Base-by-base conservation (phyloP, 805 yeast species). In the Yarrowia osloensis region DNA sequence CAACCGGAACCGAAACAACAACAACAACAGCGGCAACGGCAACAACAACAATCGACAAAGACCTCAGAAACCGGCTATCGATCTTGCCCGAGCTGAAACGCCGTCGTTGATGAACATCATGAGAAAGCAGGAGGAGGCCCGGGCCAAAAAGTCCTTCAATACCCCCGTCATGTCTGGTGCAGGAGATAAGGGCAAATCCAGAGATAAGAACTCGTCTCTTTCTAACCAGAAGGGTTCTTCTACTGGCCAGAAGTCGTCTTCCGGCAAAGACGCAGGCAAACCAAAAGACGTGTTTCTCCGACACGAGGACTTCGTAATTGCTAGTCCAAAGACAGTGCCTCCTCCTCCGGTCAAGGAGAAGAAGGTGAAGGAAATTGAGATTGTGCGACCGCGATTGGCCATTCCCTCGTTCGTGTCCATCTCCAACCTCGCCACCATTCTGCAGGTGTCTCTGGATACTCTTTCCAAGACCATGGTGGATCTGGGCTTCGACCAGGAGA, bases 391-490 rank as follows among this genome's bases (percentile, higher is more conserved):
- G 5, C 65, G 39, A 12, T 37, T 75, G 15, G 70, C 72, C 15
- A 66, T 94, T 33, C 97, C 98, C 0, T 84, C 89, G 11, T 92
- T 88, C 73, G 82, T 91, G 5, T 85, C 96, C 0, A 90, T 94
- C 2, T 82, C 94, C 2, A 89, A 92, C 70, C 80, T 94, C 50
- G 89, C 98, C 0, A 85, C 88, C 40, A 80, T 90, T 21, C 76
- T 95, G 70, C 83, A 85, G 67, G 85, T 90, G 12, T 84, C 92
- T 19, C 83, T 89, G 26, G 85, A 85, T 26, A 82, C 80, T 15
- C 79, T 95, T 4, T 80, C 88, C 59, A 76, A 77, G 37, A 86
- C 85, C 65, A 80, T 94, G 77, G 78, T 79, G 65, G 84, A 79
- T 0, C 79, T 91, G 71, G 98, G 98, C 0, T 93, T 89, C 74